Evolutionary conservation across 768 basidiomycete genomes (phyloP), one percentile per base, ranked within the genome.

Genomic region (Polyporus arcularius): DNA sequence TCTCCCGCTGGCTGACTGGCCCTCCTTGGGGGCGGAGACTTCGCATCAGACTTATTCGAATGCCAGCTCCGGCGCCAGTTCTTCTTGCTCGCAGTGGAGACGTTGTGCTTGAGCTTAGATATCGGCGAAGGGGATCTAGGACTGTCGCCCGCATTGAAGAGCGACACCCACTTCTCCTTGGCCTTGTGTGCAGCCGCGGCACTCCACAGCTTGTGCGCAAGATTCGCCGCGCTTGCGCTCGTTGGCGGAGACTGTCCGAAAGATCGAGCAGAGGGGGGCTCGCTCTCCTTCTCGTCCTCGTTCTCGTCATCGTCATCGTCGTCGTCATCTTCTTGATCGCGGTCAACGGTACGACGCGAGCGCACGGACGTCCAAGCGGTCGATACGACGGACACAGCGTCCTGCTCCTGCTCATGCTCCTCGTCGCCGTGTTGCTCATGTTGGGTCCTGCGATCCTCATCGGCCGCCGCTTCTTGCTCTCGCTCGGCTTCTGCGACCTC

Each of bases 321-420:
- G 15, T 68, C 61, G 30, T 65, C 66, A 14, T 63, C 42, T n/a
- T 62, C 48, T 40, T 41, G 38, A 46, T 65, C 63, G 46, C 65
- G 62, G 16, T 70, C 69, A 16, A 61, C 60, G 1, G 67, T 70
- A 38, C 63, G 64, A 18, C 62, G 62, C 15, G 83, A 83, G 48
- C 79, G 78, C 11, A 70, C 61, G 11, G 80, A 81, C 1, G 80
- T 82, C 73, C 78, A 82, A 5, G 73, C 74, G 12, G 85, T 84
- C 4, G 82, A 90, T 30, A 77, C 79, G 55, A 85, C 67, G 3
- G 87, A 88, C 11, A 76, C 78, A 0, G 78, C 79, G 65, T 87
- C 75, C 50, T 66, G 75, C 55, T 76, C 76, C 3, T 68, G 75
- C n/a, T 79, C 79, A 16, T 79, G 81, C 7, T 74, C 78, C 8